Percentiles rank a stretch among this genome's conserved stretches.
Evolutionary conservation across 768 basidiomycete species (phyloP).

Genomic region (Pulveroboletus sp.): DNA sequence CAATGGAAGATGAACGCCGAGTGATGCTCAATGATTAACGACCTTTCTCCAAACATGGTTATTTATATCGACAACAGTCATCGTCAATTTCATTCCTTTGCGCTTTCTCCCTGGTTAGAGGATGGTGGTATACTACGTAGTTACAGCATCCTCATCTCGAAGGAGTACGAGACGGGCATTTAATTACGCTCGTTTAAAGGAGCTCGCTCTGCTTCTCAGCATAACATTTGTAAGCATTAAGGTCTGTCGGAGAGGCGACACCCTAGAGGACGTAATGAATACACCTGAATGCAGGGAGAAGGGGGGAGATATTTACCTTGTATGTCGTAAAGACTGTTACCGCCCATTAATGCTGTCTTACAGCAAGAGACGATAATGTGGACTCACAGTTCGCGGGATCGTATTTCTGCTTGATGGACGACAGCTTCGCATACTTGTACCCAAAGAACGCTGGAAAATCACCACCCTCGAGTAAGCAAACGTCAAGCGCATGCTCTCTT

Average conservation of each 20-base stretch:
- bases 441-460: slow-evolving; percentile 16
- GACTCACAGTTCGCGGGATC: slow-evolving; percentile 18
- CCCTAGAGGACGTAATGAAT: slow-evolving; percentile 1
- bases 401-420: slow-evolving; percentile 20
- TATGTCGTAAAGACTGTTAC: slow-evolving; percentile 15
- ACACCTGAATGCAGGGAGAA: background rate
- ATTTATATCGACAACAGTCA: too few species aligned
- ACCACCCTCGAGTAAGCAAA: background rate
- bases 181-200: background rate
- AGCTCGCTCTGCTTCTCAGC: slow-evolving; percentile 1
- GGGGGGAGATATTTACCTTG: slow-evolving; percentile 6
- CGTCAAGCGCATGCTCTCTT: too few species aligned
- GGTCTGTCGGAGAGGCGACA: slow-evolving; percentile 1
- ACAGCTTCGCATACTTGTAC: slow-evolving; percentile 15
- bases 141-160: background rate
- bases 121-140: slow-evolving; percentile 3
- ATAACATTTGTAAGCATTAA: slow-evolving; percentile 4
- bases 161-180: background rate
- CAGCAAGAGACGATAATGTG: background rate
- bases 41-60: too few species aligned
- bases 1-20: too few species aligned
- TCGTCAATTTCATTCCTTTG: slow-evolving; percentile 5
- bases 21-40: too few species aligned
- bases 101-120: background rate
- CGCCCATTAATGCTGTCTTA: background rate